A percentile compares a stretch with the other conserved stretches of the same genome.
Evolutionary conservation across 1,139 yeast genomes (phyloP).

Genomic region (Magnusiomyces tetraspermus): DNA sequence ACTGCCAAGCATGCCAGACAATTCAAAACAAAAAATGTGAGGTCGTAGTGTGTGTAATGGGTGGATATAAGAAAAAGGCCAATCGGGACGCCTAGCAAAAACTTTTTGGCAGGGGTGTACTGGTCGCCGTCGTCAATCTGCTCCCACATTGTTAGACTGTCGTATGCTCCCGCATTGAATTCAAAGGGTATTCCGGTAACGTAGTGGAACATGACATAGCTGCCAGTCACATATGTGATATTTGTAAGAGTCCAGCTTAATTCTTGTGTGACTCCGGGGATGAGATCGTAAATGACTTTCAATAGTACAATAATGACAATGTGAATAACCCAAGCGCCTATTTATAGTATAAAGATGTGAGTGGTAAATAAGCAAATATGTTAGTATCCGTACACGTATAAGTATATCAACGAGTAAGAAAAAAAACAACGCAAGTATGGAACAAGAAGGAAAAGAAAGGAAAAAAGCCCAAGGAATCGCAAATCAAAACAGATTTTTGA

Average conservation of each 20-base stretch:
- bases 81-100: constrained; percentile 83
- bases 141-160: constrained; percentile 97
- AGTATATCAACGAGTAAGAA: background rate
- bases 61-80: constrained; percentile 77
- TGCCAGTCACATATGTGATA: constrained; percentile 79
- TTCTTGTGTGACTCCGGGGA: constrained; percentile 69
- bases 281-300: constrained; percentile 65
- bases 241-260: constrained; percentile 93
- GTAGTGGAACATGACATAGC: constrained; percentile 92
- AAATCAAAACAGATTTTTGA: too few species aligned
- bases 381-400: background rate
- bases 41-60: constrained; percentile 80
- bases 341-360: background rate
- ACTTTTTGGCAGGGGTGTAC: constrained; percentile 93
- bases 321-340: constrained; percentile 81
- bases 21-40: constrained; percentile 69
- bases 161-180: constrained; percentile 93
- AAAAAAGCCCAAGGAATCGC: background rate
- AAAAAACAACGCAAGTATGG: background rate
- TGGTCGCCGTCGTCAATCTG: constrained; percentile 96
- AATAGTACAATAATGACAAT: constrained; percentile 67
- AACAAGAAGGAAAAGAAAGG: background rate
- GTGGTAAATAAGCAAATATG: too few species aligned
- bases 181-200: constrained; percentile 97
- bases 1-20: constrained; percentile 70